Base-by-base conservation (phyloP, 2,329 filamentous ascomycete species). In the Sarocladium kiliense region DNA sequence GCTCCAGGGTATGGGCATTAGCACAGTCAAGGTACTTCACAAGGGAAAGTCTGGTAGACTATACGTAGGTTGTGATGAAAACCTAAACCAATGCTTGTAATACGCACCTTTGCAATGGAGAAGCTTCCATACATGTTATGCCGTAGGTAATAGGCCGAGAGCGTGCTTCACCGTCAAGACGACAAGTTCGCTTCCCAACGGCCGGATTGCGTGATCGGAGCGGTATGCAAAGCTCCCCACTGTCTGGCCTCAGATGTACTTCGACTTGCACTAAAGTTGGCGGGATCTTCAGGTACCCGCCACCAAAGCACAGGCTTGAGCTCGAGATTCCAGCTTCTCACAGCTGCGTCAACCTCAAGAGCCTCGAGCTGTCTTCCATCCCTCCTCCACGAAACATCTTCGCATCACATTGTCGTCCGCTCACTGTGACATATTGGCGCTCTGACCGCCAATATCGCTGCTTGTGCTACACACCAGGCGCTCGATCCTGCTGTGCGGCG, bases 201-300 rank as follows among this genome's bases (percentile, higher is more conserved):
- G 27, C 26, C n/a, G 27, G 11, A 51, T 51, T 51, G 47, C 47
- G 47, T 51, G 47, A 51, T 51, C 47, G 47, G 47, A 51, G 27
- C 47, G 47, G 27, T 16, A 49, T n/a, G 41, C 3, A 18, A 21
- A 44, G 39, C n/a, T 21, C 39, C 39, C 18, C 30, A 34, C 11
- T 5, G 44, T n/a, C 14, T 25, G 12, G n/a, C n/a, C n/a, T n/a
- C 23, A 30, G 44, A 32, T 27, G 44, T 49, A 49, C 44, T 32
- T 30, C 26, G 44, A 12, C 12, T 11, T 32, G 12, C 44, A 49
- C 44, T 10, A n/a, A 27, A 27, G 18, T 16, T 41, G 6, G 14
- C 37, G 7, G 14, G 14, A 16, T 6, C 37, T 41, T 16, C n/a
- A 19, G 18, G 14, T 41, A 19, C 37, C 37, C n/a, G n/a, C n/a